A percentile compares a stretch with the other conserved stretches of the same genome.
Conservation (phyloP, 1,284 basidiomycete genomes). For the Irpex sp. region DNA sequence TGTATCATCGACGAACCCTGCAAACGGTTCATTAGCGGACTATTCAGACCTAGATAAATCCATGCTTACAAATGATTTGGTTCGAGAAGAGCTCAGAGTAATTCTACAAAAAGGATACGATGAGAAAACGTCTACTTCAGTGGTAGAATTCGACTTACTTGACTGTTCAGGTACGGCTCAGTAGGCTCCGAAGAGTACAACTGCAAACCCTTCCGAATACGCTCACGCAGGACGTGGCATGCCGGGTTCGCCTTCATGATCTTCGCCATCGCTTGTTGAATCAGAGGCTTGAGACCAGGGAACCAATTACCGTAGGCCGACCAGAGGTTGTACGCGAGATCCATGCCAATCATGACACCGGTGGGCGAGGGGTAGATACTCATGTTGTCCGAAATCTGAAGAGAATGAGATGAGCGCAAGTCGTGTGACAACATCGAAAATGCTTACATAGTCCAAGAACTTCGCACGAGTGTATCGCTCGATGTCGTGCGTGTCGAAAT, state of each 20-base stretch:
- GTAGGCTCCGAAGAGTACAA: conserved; percentile 99
- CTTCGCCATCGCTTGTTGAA: conserved; percentile 99
- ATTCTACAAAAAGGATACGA: conserved; percentile 48
- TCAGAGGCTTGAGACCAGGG: conserved; percentile 96
- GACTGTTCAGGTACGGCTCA: conserved; percentile 97
- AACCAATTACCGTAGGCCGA: conserved; percentile 99
- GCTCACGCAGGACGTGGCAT: conserved; percentile 96
- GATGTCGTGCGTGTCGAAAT: conserved; percentile 98
- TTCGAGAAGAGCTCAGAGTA: conserved; percentile 99
- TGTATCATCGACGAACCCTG: conserved; percentile 98
- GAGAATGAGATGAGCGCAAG: conserved; percentile 1
- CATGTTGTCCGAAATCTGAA: conserved; percentile 85
- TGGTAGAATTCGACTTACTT: no score
- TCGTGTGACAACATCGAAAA: conserved; percentile 5
- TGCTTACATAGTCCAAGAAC: conserved; percentile 87
- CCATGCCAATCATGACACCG: conserved; percentile 98
- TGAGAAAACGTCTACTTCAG: no score
- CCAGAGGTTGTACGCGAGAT: conserved; percentile 97
- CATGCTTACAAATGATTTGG: conserved; percentile 84
- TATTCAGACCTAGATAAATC: conserved; percentile 1
- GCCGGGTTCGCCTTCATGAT: conserved; percentile 99
- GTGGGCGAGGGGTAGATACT: conserved; percentile 98
- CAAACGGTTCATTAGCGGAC: conserved; percentile 4
- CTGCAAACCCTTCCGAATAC: conserved; percentile 97
- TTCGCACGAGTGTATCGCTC: conserved; percentile 97